These are phyloP conservation scores for Cylindrotheca fusiformis DNA, from an alignment of 108 stramenopile species.

Conservation along the genomic window DNA sequence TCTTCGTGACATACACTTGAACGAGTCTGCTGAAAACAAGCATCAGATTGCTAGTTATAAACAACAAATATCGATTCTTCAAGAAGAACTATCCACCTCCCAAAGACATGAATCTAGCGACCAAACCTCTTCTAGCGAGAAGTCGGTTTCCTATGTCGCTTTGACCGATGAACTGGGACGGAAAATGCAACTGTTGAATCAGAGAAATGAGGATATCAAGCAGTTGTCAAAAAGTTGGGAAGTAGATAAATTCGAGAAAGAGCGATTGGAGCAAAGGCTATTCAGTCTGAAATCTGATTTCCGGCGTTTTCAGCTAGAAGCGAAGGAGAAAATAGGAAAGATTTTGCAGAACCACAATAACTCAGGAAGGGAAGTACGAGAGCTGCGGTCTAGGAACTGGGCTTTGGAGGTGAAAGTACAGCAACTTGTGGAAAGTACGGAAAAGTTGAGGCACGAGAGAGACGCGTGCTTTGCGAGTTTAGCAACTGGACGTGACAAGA, in stretches of 20 bases:
- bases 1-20: no score
- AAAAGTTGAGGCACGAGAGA: slow-evolving; percentile 5
- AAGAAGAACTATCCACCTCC: slow-evolving; percentile 4
- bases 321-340: slow-evolving; percentile 3
- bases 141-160: no score
- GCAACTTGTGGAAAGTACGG: background rate
- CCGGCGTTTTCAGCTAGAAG: background rate
- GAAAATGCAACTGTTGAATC: no score
- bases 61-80: background rate
- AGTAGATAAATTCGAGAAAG: no score
- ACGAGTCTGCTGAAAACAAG: no score
- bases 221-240: no score
- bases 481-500: slow-evolving; percentile 16
- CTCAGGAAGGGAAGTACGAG: background rate
- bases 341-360: background rate
- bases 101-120: no score
- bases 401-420: slow-evolving; percentile 2
- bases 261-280: background rate
- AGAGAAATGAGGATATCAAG: no score
- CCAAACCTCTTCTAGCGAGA: no score
- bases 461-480: slow-evolving; percentile 21
- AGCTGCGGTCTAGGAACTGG: slow-evolving; percentile 2
- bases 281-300: slow-evolving; percentile 1
- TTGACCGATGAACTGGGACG: no score
- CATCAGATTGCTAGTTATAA: no score